Conservation (phyloP, 805 yeast genomes). For the Clavispora phyllophila region DNA sequence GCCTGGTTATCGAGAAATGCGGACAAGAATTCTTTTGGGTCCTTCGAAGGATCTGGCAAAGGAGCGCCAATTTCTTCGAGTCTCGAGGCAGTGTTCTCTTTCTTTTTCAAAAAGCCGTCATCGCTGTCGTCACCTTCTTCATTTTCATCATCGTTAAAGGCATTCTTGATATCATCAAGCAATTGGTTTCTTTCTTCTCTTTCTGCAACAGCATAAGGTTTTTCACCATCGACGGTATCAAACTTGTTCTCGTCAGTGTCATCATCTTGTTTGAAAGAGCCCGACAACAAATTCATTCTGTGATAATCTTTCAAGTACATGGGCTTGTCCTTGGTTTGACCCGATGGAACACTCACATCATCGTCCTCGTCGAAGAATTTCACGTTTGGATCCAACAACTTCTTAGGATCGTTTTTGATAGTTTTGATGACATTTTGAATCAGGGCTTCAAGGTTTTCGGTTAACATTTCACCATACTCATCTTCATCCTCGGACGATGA, state of each 20-base stretch:
- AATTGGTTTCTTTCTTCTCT: conserved; percentile 68
- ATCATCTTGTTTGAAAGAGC: conserved; percentile 52
- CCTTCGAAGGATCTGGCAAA: conserved; percentile 55
- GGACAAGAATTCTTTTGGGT: conserved; percentile 65
- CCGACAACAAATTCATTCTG: conserved; percentile 72
- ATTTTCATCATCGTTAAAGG: conserved; percentile 44
- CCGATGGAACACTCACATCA: conserved; percentile 21
- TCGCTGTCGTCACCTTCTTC: conserved; percentile 42
- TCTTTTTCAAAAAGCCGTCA: conserved; percentile 55
- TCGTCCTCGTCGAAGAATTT: conserved; percentile 71
- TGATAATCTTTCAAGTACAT: conserved; percentile 90
- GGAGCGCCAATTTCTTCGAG: conserved; percentile 24
- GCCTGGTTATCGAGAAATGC: conserved; percentile 75
- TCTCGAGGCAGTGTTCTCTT: conserved; percentile 24
- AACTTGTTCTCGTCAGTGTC: conserved; percentile 39
- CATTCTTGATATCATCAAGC: conserved; percentile 71
- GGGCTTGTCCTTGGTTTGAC: conserved; percentile 47
- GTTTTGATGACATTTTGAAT: conserved; percentile 68
- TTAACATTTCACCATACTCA: conserved; percentile 81
- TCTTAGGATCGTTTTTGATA: conserved; percentile 60
- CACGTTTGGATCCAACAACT: conserved; percentile 60
- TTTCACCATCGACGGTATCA: conserved; percentile 47
- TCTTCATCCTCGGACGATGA: conserved; percentile 70
- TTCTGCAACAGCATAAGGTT: conserved; percentile 72
- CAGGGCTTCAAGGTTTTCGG: conserved; percentile 80